Evolutionary conservation across 805 yeast species (phyloP).

Genomic region (Wickerhamiella galacta): DNA sequence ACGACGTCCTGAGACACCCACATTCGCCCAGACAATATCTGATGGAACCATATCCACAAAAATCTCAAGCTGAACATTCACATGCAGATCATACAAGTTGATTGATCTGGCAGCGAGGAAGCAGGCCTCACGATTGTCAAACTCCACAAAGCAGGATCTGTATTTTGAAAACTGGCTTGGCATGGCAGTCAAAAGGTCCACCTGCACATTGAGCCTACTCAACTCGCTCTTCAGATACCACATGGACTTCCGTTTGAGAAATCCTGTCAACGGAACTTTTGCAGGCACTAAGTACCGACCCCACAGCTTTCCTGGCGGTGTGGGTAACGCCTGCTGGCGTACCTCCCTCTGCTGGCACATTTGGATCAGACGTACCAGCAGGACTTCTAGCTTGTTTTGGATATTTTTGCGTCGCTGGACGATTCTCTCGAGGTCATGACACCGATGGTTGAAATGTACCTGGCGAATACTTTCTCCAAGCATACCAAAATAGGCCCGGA

Average conservation of each 20-base stretch:
- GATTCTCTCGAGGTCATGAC: slow-evolving; percentile 22
- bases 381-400: slow-evolving; percentile 25
- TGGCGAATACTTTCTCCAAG: slow-evolving; percentile 39
- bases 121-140: slow-evolving; percentile 39
- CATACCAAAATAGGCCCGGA: slow-evolving; percentile 36
- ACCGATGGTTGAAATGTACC: slow-evolving; percentile 43
- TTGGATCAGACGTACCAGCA: slow-evolving; percentile 26
- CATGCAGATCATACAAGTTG: slow-evolving; percentile 2
- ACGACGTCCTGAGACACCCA: slow-evolving; percentile 27
- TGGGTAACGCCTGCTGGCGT: not conserved
- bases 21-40: slow-evolving; percentile 59
- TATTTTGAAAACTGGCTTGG: slow-evolving; percentile 21
- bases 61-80: slow-evolving; percentile 5
- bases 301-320: slow-evolving; percentile 14
- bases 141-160: slow-evolving; percentile 38
- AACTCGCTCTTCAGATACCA: slow-evolving; percentile 47
- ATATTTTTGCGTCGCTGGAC: slow-evolving; percentile 20
- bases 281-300: slow-evolving; percentile 30
- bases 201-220: slow-evolving; percentile 45
- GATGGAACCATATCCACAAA: slow-evolving; percentile 33
- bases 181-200: slow-evolving; percentile 36
- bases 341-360: slow-evolving; percentile 6
- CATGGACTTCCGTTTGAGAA: slow-evolving; percentile 19
- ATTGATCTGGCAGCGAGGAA: slow-evolving; percentile 37
- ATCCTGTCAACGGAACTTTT: not conserved